Base-by-base conservation (phyloP, 768 basidiomycete species). In the Mycena metata region DNA sequence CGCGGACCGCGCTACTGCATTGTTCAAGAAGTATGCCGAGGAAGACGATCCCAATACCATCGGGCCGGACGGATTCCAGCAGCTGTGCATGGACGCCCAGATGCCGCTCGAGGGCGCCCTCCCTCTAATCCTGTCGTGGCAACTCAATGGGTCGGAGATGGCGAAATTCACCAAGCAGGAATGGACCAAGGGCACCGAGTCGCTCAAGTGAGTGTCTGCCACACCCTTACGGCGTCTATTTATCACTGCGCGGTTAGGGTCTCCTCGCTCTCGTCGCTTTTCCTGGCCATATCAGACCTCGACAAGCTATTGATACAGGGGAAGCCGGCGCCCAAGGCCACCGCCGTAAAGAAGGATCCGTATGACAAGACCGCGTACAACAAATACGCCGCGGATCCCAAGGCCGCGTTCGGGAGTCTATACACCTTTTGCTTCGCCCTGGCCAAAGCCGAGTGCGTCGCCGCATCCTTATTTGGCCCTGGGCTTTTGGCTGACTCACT, bases 41-140 rank as follows among this genome's bases (percentile, higher is more conserved):
- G 73, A 69, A 13, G 91, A 93, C 54, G 80, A 84, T 26, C 81
- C 87, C 15, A 75, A 80, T 51, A 80, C 86, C 49, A 94, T 96
- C 72, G 90, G 89, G 0, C 86, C 91, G 1, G 92, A 89, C 66
- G 92, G 93, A 2, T 88, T 95, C 69, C 89, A 91, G 77, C 82
- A 79, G 59, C 79, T 96, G 33, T 96, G 91, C 79, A 83, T 70
- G 26, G 91, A 94, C 69, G 87, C 90, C 15, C 80, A 86, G n/a
- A 85, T 95, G 51, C 83, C 91, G 0, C 80, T 96, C 77, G 93
- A 95, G 21, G 91, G 93, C 35, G 83, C 90, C 8, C 79, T 88
- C 69, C 91, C 93, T 21, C 82, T 95, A 60, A 82, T 95, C 19
- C 81, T 95, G 16, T 87, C 92, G 24, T 95, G 94, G 94, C 90